Base-by-base conservation (phyloP, 2,329 filamentous ascomycete species). In the Colletotrichum musae region DNA sequence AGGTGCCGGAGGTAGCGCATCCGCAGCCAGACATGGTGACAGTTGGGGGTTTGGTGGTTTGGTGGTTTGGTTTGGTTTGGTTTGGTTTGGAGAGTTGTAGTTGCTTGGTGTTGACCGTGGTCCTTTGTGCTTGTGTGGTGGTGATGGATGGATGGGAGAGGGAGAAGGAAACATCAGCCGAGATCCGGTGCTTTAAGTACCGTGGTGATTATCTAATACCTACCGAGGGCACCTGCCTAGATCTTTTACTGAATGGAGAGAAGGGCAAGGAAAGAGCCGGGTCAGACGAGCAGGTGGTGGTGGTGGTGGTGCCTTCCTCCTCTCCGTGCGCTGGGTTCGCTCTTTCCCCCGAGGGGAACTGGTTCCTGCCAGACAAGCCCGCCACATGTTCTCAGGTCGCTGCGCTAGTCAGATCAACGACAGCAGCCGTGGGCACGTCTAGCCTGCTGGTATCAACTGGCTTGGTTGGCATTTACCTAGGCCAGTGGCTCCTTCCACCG, bases 1-100 rank as follows among this genome's bases (percentile, higher is more conserved):
- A 84, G 61, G 79, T 74, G 73, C 82, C 82, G 70, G 80, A 79
- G 59, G 77, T 73, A 73, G 80, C 73, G 72, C 82, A 84, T 74
- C 81, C 81, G 73, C 81, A 84, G 74, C 78, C 80, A 75, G 76
- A 76, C 82, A 84, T 84, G 73, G 70, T 83, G 76, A 77, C 70
- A 52, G 54, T 58, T 56, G 24, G 18, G 21, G 15, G n/a, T 18
- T 18, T 18, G 18, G 18, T 18, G 47, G 56, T 39, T 15, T 51
- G 18, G 18, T 18, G 21, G 21, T 24, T 24, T 24, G 21, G 21
- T 24, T 24, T 24, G 32, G 36, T 57, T 13, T 18, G 18, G 53
- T 61, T 48, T 51, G 53, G 47, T 9, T 58, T 58, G 41, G 36
- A 26, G 54, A 12, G 18, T 32, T 32, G 32, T 9, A 36, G 32